Base-by-base conservation (phyloP, 2,329 filamentous ascomycete species). In the Parascedosporium putredinis region DNA sequence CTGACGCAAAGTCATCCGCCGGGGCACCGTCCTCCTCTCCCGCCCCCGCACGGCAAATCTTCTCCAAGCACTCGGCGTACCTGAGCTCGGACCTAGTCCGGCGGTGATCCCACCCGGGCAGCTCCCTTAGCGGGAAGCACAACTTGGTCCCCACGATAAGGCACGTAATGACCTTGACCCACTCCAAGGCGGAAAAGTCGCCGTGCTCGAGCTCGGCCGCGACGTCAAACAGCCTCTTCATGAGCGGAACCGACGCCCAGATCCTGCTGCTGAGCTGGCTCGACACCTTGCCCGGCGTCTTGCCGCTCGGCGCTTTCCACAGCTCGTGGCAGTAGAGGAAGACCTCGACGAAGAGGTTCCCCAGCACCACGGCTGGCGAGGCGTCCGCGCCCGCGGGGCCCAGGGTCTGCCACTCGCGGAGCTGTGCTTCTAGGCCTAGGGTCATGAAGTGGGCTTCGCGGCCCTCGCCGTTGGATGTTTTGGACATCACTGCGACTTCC, bases 371-470 rank as follows among this genome's bases (percentile, higher is more conserved):
- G 12, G 36, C n/a, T 9, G 14, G 4, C n/a, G 36, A 50, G 18
- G 9, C 8, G 12, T 3, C 25, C 3, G 20, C 14, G n/a, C 22
- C 12, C 6, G 10, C 5, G 4, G 47, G 24, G 7, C 31, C 22
- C 25, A 25, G 24, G n/a, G 25, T 16, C 24, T 50, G 38, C 47
- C 36, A 43, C 14, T 74, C 68, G n/a, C 57, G 55, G 7, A 72
- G 58, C 54, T 76, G 72, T 3, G 67, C 58, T 51, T 74, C 71
- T 24, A 77, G 64, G 0, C 74, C 74, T 2, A 67, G 61, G n/a
- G 72, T 57, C 52, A 76, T 63, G 16, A 77, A 62, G 2, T 62
- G 60, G 18, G 61, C 63, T 42, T 75, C 70, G 51, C 72, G 65
- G 33, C 67, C 60, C 51, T 57, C 62, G 31, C 57, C 51, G 36